These are phyloP conservation scores for Tuber magnatum DNA, from an alignment of 495 filamentous ascomycete species.

Conservation along the genomic window DNA sequence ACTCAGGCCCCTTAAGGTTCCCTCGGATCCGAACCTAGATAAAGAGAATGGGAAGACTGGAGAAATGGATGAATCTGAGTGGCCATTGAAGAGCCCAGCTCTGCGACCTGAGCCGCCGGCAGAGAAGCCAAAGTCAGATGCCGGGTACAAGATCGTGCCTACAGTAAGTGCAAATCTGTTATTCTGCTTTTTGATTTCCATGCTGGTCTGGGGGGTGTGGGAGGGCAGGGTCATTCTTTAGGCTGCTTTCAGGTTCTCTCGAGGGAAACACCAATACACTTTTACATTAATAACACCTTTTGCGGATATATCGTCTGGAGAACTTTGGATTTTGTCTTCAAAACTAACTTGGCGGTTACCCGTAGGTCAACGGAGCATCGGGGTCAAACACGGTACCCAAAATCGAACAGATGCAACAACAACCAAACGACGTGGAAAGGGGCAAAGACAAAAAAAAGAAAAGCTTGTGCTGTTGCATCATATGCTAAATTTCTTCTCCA, in stretches of 20 bases:
- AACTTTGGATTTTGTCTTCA: not conserved
- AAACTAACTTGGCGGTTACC: conserved; percentile 7
- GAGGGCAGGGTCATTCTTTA: not conserved
- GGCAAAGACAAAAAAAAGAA: conserved; percentile 25
- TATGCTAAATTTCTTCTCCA: conserved; percentile 26
- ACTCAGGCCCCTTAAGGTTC: conserved; percentile 63
- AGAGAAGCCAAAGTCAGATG: conserved; percentile 25
- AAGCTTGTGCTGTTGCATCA: conserved; percentile 31
- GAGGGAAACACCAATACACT: conserved; percentile 12
- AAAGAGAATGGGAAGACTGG: conserved; percentile 19
- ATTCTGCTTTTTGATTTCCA: conserved; percentile 4
- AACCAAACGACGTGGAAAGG: conserved; percentile 14
- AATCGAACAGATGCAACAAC: conserved; percentile 9
- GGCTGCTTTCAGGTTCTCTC: not conserved
- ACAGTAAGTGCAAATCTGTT: conserved; percentile 28
- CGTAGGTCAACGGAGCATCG: conserved; percentile 26
- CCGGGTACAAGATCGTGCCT: conserved; percentile 36
- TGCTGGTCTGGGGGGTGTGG: conserved; percentile 7
- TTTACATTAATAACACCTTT: not conserved
- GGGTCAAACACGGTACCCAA: conserved; percentile 10
- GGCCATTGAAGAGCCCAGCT: conserved; percentile 35
- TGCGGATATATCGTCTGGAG: conserved; percentile 1
- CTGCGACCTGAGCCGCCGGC: conserved; percentile 1
- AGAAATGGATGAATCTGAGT: conserved; percentile 20
- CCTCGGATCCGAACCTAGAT: conserved; percentile 21